Evolutionary conservation across 225 moss, liverwort and hornwort genomes (phyloP), one percentile per base, ranked within the genome.

Genomic region (Antitrichia curtipendula): DNA sequence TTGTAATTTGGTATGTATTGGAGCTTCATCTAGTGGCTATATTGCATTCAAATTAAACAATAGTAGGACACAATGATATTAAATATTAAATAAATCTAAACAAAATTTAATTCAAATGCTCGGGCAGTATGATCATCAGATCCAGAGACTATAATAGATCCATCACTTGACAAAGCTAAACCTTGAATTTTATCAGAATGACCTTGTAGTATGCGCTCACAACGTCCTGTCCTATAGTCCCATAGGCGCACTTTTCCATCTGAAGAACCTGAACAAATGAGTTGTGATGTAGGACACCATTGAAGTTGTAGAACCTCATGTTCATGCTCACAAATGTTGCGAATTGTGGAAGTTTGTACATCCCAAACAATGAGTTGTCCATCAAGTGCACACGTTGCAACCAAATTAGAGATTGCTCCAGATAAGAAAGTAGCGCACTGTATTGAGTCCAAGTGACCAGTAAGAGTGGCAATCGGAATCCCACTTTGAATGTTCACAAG

Each of bases 11-110:
- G 36, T 65, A 65, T 3, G 1, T 29, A 72, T 17, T 16, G 16
- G 3, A 72, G 17, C 45, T 45, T 45, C 16, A 72, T 72, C 2
- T 72, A 45, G 29, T 29, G 18, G 17, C 7, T 47, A 29, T 10
- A 10, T 29, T 72, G 11, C 1, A 0, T 47, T 31, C 0, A 73
- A 0, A 31, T 47, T 47, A 29, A 24, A 2, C 19, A 10, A 29
- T 47, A 45, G 11, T 19, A 47, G 17, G 19, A 2, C 12, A 11
- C 32, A 74, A 20, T 32, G 19, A 20, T 49, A 49, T 31, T 4
- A 49, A 31, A 7, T 7, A 47, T 11, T 31, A 31, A 11, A 20
- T 49, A 49, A 31, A 19, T 31, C 49, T 74, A 74, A 74, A 49
- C 7, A 31, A 31, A 49, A 49, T 31, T 49, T 74, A 47, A 7